These are phyloP conservation scores for Boletus rex-veris DNA, from an alignment of 768 basidiomycete species.

Conservation along the genomic window DNA sequence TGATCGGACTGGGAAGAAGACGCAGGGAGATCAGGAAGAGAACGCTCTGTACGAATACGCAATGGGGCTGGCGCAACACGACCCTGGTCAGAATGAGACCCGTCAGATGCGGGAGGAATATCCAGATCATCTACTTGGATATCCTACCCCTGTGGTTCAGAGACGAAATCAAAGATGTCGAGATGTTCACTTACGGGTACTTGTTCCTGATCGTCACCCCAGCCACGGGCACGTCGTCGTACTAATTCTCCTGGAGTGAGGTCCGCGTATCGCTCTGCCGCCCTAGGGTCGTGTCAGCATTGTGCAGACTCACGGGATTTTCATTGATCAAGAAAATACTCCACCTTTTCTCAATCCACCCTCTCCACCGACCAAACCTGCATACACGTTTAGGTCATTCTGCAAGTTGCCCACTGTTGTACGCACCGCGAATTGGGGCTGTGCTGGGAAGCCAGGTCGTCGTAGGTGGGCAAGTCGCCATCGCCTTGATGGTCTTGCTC, in stretches of 20 bases:
- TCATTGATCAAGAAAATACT: slow-evolving; percentile 3
- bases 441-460: slow-evolving; percentile 70
- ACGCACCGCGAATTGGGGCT: slow-evolving; percentile 79
- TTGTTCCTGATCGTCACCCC: slow-evolving; percentile 49
- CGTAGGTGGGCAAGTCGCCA: slow-evolving; percentile 73
- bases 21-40: slow-evolving; percentile 29
- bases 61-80: slow-evolving; percentile 22
- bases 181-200: slow-evolving; percentile 13
- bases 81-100: slow-evolving; percentile 8
- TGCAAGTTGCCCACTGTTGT: slow-evolving; percentile 1
- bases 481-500: slow-evolving; percentile 43
- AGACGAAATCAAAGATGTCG: not conserved
- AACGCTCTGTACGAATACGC: slow-evolving; percentile 44
- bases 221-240: slow-evolving; percentile 63
- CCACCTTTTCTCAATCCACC: slow-evolving; percentile 87
- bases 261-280: slow-evolving; percentile 78
- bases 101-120: slow-evolving; percentile 1
- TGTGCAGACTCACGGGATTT: not conserved
- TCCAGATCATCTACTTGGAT: slow-evolving; percentile 10
- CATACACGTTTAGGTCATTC: not conserved
- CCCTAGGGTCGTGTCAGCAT: slow-evolving; percentile 41
- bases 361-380: slow-evolving; percentile 83
- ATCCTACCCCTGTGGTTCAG: slow-evolving; percentile 14
- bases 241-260: slow-evolving; percentile 54
- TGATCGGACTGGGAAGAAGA: slow-evolving; percentile 7